Conservation (phyloP, 2,329 filamentous ascomycete genomes). For the Diaporthe humulicola region DNA sequence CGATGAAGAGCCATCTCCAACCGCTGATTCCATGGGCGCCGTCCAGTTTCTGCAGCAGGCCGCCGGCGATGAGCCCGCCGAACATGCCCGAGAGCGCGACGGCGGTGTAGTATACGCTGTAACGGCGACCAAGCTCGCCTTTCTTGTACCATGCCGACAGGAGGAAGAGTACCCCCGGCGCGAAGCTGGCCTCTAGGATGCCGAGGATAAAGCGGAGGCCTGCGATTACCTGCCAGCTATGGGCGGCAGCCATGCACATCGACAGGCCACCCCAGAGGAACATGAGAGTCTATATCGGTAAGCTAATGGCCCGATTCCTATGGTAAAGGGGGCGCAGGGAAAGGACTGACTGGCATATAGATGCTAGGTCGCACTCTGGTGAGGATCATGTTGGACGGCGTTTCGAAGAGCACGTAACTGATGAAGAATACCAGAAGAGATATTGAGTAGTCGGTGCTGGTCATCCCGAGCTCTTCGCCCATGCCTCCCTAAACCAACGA, state of each 20-base stretch:
- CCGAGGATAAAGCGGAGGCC: conserved; percentile 61
- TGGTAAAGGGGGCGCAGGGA: background rate
- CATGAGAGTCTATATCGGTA: conserved; percentile 46
- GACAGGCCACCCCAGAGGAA: conserved; percentile 56
- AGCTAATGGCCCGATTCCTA: background rate
- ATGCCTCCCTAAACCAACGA: conserved; percentile 47
- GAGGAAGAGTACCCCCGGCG: conserved; percentile 69
- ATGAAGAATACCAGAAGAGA: conserved; percentile 55
- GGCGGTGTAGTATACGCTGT: conserved; percentile 39
- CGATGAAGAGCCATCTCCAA: conserved; percentile 35
- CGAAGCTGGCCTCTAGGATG: conserved; percentile 69
- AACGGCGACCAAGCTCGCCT: conserved; percentile 30
- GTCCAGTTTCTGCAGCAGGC: conserved; percentile 52
- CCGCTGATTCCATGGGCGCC: conserved; percentile 24
- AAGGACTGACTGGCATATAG: conserved; percentile 48
- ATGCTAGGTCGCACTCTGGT: conserved; percentile 55
- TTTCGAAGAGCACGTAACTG: conserved; percentile 59
- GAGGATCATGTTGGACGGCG: conserved; percentile 61
- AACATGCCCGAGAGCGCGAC: conserved; percentile 51
- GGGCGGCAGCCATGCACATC: conserved; percentile 54
- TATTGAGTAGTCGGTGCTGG: conserved; percentile 57
- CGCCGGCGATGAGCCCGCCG: conserved; percentile 66
- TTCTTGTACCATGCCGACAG: conserved; percentile 75
- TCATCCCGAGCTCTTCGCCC: conserved; percentile 55
- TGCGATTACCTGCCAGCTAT: conserved; percentile 44